These are phyloP conservation scores for Paramecium sexaurelia DNA, from an alignment of 73 alveolate species.

Conservation along the genomic window DNA sequence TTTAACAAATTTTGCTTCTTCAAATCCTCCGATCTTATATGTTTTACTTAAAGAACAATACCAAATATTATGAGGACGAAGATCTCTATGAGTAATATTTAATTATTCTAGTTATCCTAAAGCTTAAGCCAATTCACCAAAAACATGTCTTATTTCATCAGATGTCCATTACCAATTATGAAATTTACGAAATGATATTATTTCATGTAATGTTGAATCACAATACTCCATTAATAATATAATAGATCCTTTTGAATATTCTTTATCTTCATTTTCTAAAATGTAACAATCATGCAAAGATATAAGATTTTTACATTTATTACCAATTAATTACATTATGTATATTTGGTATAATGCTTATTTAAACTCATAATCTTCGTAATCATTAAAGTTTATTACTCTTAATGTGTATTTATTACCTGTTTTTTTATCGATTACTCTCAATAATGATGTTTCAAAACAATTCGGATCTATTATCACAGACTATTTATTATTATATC, in stretches of 20 bases:
- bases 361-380: slow-evolving; percentile 66
- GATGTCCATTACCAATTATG: slow-evolving; percentile 67
- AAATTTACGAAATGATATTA: slow-evolving; percentile 57
- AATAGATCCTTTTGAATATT: slow-evolving; percentile 28
- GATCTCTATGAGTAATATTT: slow-evolving; percentile 57
- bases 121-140: slow-evolving; percentile 62
- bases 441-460: slow-evolving; percentile 43
- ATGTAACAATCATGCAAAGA: slow-evolving; percentile 60
- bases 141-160: slow-evolving; percentile 49
- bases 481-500: background rate
- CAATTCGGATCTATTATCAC: slow-evolving; percentile 52
- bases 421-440: slow-evolving; percentile 63
- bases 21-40: slow-evolving; percentile 65
- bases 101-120: slow-evolving; percentile 49
- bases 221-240: slow-evolving; percentile 63
- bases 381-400: slow-evolving; percentile 60
- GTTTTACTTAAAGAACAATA: slow-evolving; percentile 37
- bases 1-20: slow-evolving; percentile 58
- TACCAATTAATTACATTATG: background rate
- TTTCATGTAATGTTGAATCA: slow-evolving; percentile 66
- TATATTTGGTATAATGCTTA: slow-evolving; percentile 63
- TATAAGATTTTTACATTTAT: background rate
- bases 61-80: slow-evolving; percentile 68
- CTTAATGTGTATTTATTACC: slow-evolving; percentile 55
- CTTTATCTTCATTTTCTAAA: slow-evolving; percentile 62